Percentiles rank a stretch among this genome's conserved stretches.
Evolutionary conservation across 2,329 filamentous ascomycete species (phyloP).

Genomic region (Zymoseptoria pseudotritici): DNA sequence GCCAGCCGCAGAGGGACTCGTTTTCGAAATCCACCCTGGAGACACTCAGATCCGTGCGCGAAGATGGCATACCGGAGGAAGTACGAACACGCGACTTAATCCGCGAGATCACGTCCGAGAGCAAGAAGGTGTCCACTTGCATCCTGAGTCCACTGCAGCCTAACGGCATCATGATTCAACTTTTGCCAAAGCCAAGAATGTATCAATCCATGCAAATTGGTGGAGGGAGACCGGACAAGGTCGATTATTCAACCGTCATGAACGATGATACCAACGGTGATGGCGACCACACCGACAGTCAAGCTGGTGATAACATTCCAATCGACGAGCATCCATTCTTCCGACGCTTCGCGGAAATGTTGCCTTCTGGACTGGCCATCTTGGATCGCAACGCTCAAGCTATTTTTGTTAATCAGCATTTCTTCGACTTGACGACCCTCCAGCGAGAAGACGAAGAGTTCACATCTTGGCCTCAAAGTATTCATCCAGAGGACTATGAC

Average conservation of each 20-base stretch:
- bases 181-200: conserved; percentile 12
- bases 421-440: conserved; percentile 40
- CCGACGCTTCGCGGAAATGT: conserved; percentile 38
- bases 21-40: conserved; percentile 31
- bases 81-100: conserved; percentile 16
- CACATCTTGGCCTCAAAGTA: conserved; percentile 40
- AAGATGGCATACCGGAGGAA: conserved; percentile 17
- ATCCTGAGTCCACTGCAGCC: conserved; percentile 20
- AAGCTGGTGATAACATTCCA: conserved; percentile 16
- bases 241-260: background rate
- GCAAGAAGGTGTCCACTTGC: conserved; percentile 11
- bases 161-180: conserved; percentile 18
- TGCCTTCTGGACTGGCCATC: conserved; percentile 41
- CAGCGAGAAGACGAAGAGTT: conserved; percentile 34
- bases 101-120: background rate
- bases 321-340: conserved; percentile 37
- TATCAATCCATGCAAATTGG: conserved; percentile 8
- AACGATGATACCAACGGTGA: background rate
- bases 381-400: conserved; percentile 36
- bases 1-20: conserved; percentile 25
- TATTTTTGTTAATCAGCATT: conserved; percentile 39
- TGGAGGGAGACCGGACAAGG: background rate
- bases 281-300: background rate
- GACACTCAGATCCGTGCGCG: conserved; percentile 28
- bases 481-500: conserved; percentile 39